Conservation (phyloP, 2,329 filamentous ascomycete species). For the Diaporthe destruens region DNA sequence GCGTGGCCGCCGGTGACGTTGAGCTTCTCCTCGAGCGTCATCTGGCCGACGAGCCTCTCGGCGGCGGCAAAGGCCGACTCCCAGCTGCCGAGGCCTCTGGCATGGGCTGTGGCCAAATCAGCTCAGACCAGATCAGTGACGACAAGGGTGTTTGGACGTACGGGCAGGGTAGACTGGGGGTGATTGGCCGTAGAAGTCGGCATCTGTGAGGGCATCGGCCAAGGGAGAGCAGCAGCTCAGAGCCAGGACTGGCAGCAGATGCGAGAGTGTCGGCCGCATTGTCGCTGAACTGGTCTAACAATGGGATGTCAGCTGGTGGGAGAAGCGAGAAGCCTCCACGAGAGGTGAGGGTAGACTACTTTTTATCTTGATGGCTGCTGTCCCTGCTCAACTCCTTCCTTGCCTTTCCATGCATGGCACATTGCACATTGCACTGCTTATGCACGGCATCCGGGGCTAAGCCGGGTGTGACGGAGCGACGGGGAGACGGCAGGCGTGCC, state of each 20-base stretch:
- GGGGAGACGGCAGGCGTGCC: neutral
- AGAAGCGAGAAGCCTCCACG: no score
- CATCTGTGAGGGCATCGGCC: slow-evolving; percentile 28
- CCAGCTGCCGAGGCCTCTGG: slow-evolving; percentile 60
- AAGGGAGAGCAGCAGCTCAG: neutral
- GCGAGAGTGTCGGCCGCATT: slow-evolving; percentile 14
- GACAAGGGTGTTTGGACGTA: slow-evolving; percentile 38
- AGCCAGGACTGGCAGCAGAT: slow-evolving; percentile 18
- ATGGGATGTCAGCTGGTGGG: neutral
- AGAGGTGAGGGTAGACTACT: neutral
- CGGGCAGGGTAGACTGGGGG: slow-evolving; percentile 42
- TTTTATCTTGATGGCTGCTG: neutral
- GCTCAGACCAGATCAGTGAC: no score
- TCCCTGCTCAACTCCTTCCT: no score
- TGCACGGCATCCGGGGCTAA: neutral
- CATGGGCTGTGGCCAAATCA: slow-evolving; percentile 41
- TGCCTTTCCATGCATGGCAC: no score
- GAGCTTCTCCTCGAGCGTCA: slow-evolving; percentile 76
- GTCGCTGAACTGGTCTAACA: neutral
- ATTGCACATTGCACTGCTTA: no score
- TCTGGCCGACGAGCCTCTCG: slow-evolving; percentile 66
- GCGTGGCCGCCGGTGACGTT: slow-evolving; percentile 60
- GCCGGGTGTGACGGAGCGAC: no score
- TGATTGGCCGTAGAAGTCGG: slow-evolving; percentile 40
- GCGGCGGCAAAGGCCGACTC: slow-evolving; percentile 70